Evolutionary conservation across 2,329 filamentous ascomycete genomes (phyloP).

Genomic region (Teratosphaeria zuluensis): DNA sequence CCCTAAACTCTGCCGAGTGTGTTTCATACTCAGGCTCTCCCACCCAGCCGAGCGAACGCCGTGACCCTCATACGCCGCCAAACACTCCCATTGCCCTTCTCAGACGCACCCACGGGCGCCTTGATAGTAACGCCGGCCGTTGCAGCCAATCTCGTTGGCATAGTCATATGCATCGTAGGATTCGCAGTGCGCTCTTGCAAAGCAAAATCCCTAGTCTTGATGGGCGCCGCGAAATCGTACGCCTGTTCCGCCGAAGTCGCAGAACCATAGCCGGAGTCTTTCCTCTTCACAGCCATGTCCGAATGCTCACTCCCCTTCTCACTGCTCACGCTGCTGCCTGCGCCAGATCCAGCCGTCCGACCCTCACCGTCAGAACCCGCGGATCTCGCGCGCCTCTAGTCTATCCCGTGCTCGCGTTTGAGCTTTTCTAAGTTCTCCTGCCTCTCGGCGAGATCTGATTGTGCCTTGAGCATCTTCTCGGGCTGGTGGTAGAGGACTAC

Average conservation of each 20-base stretch:
- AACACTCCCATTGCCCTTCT: constrained; percentile 12
- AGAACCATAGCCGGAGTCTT: constrained; percentile 18
- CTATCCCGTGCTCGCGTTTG: constrained; percentile 96
- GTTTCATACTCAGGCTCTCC: not conserved
- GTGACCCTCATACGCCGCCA: constrained; percentile 15
- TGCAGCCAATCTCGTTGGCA: constrained; percentile 4
- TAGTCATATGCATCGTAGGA: constrained; percentile 2
- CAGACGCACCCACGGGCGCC: not conserved
- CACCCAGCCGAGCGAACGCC: constrained; percentile 5
- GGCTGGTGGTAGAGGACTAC: constrained; percentile 75
- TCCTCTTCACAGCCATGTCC: constrained; percentile 9
- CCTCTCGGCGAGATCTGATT: constrained; percentile 71
- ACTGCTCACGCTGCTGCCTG: constrained; percentile 3
- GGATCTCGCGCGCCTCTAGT: constrained; percentile 49
- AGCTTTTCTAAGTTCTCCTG: constrained; percentile 96
- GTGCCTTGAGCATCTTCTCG: constrained; percentile 67
- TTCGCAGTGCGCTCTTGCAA: constrained; percentile 8
- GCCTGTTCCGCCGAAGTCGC: not conserved
- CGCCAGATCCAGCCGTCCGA: constrained; percentile 18
- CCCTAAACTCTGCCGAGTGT: not conserved
- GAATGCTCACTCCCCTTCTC: not conserved
- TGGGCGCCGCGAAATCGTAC: constrained; percentile 12
- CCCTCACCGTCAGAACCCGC: constrained; percentile 17
- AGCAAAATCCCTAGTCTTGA: constrained; percentile 19
- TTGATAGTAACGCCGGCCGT: constrained; percentile 9